phyloP scores from a whole-genome alignment of 2,329 filamentous ascomycete species.

The Trematosphaeria pertusa region DNA sequence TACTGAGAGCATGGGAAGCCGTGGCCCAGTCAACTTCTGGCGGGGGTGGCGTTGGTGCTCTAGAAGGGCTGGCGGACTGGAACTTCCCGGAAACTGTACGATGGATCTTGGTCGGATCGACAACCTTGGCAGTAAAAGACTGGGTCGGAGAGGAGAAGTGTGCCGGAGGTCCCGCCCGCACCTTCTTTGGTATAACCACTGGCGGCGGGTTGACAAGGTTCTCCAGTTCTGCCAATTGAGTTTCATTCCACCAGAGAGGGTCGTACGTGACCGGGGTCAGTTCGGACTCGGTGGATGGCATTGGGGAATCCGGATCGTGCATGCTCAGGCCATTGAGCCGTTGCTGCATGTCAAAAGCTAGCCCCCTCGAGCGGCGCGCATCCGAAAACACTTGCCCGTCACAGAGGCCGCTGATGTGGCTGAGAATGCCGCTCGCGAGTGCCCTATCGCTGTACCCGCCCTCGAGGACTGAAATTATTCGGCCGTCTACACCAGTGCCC shows the following conservation, averaged over 20 bases:
- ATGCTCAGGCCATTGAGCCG: constrained; percentile 55
- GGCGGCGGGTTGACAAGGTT: constrained; percentile 41
- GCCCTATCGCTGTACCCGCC: constrained; percentile 96
- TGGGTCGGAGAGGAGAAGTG: constrained; percentile 89
- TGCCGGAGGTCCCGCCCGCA: constrained; percentile 64
- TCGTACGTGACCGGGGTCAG: constrained; percentile 44
- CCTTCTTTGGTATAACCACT: constrained; percentile 63
- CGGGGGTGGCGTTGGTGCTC: constrained; percentile 68
- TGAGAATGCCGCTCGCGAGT: constrained; percentile 84
- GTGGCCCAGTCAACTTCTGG: constrained; percentile 86
- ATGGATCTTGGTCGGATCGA: constrained; percentile 70
- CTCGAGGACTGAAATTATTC: constrained; percentile 91
- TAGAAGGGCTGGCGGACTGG: constrained; percentile 44
- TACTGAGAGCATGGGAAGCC: constrained; percentile 83
- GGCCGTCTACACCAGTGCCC: constrained; percentile 77
- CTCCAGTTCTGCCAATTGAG: constrained; percentile 41
- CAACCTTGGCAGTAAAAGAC: constrained; percentile 81
- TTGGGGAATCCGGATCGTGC: constrained; percentile 24
- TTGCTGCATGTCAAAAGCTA: constrained; percentile 66
- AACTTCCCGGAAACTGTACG: constrained; percentile 64
- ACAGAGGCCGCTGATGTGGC: constrained; percentile 84
- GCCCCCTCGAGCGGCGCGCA: constrained; percentile 50
- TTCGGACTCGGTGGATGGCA: constrained; percentile 27
- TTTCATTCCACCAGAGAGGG: constrained; percentile 54
- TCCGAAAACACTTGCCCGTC: constrained; percentile 55